phyloP scores from a whole-genome alignment of 352 stramenopile genomes.

The Proteromonas lacertae region DNA sequence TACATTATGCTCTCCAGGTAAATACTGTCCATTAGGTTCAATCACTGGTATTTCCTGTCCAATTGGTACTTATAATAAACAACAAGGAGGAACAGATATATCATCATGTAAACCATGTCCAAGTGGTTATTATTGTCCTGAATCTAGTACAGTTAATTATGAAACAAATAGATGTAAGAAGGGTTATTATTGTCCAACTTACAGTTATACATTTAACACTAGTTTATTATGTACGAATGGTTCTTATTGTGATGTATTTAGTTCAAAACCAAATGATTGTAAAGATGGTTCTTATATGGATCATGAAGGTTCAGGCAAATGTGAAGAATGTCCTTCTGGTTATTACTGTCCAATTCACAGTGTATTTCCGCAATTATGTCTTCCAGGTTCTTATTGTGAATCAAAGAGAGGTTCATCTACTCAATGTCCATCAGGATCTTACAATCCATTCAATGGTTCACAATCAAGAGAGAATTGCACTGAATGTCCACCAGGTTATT shows the following conservation, averaged over 20 bases:
- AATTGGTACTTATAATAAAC: slow-evolving; percentile 39
- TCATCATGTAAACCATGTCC: slow-evolving; percentile 17
- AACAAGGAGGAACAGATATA: slow-evolving; percentile 10
- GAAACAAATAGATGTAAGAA: not conserved
- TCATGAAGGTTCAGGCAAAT: slow-evolving; percentile 4
- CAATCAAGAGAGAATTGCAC: slow-evolving; percentile 19
- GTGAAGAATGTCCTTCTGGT: slow-evolving; percentile 6
- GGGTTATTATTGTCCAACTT: slow-evolving; percentile 4
- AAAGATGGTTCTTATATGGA: slow-evolving; percentile 10
- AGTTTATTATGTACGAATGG: slow-evolving; percentile 9
- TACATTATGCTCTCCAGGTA: slow-evolving; percentile 4
- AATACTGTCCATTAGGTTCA: slow-evolving; percentile 18
- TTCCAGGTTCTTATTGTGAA: too few relatives aligned
- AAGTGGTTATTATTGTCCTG: slow-evolving; percentile 23
- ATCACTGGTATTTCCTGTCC: slow-evolving; percentile 20
- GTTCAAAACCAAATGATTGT: slow-evolving; percentile 4
- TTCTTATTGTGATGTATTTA: slow-evolving; percentile 7
- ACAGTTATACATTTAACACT: not conserved
- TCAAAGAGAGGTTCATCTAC: slow-evolving; percentile 22
- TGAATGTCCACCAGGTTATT: slow-evolving; percentile 11
- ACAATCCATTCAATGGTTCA: slow-evolving; percentile 18
- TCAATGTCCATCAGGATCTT: slow-evolving; percentile 32
- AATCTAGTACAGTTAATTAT: slow-evolving; percentile 2
- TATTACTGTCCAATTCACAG: slow-evolving; percentile 15
- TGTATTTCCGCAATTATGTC: slow-evolving; percentile 18